Percentiles rank a stretch among this genome's conserved stretches.
These are phyloP conservation scores for Bruguiera parviflora DNA, from an alignment of 345 rosid genomes.

Conservation along the genomic window DNA sequence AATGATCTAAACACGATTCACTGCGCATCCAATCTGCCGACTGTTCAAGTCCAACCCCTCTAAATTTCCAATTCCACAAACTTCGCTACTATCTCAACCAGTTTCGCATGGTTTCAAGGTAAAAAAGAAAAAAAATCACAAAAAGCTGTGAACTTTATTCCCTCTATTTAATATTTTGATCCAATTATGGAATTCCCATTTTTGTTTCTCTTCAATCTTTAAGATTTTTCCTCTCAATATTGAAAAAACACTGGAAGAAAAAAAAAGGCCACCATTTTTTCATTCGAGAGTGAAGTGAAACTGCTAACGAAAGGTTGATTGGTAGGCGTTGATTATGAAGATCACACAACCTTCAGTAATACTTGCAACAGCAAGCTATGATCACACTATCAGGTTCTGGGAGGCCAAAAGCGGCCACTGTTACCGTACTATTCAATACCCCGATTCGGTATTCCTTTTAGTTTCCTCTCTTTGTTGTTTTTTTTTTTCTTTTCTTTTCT, in stretches of 20 bases:
- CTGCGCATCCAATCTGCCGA: too few relatives aligned
- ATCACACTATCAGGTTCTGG: conserved; percentile 87
- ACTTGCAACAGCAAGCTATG: conserved; percentile 94
- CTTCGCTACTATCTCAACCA: too few relatives aligned
- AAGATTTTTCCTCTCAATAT: too few relatives aligned
- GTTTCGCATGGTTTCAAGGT: conserved; percentile 13
- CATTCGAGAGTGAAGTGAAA: too few relatives aligned
- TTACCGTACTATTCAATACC: conserved; percentile 87
- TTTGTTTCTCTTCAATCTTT: too few relatives aligned
- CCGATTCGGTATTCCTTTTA: conserved; percentile 57
- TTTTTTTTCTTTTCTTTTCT: not conserved
- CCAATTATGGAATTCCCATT: too few relatives aligned
- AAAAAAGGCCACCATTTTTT: too few relatives aligned
- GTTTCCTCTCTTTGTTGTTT: not conserved
- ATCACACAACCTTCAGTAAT: conserved; percentile 87
- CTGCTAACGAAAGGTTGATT: not conserved
- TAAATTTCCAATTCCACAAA: conserved; percentile 9
- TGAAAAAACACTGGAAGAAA: too few relatives aligned
- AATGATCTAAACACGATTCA: too few relatives aligned
- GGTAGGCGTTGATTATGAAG: conserved; percentile 19
- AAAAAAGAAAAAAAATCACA: not conserved
- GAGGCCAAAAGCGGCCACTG: conserved; percentile 95
- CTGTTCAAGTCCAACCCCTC: not conserved
- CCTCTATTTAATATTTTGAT: too few relatives aligned
- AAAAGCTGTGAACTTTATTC: too few relatives aligned